Conservation (phyloP, 257 asterid genomes). For the Scutellaria baicalensis region DNA sequence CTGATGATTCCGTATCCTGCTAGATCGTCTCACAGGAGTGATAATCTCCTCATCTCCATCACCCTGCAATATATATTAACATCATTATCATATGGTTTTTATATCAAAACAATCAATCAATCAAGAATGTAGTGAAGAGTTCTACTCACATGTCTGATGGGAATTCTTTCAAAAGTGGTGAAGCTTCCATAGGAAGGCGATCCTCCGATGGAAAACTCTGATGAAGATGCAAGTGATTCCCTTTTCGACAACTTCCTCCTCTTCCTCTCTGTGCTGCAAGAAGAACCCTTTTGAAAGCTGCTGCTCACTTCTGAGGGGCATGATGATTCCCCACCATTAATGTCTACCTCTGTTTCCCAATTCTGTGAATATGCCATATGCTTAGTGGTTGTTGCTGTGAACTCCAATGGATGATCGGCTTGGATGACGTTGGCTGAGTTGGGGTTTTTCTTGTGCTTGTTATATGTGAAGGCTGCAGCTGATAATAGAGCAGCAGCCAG, state of each 20-base stretch:
- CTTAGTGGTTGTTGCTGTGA: background rate
- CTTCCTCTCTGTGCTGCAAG: constrained; percentile 30
- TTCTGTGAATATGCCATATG: constrained; percentile 24
- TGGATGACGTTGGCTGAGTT: background rate
- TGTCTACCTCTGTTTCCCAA: constrained; percentile 24
- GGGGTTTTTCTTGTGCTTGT: constrained; percentile 13
- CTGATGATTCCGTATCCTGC: constrained; percentile 60
- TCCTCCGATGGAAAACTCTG: constrained; percentile 32
- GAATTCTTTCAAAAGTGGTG: constrained; percentile 80
- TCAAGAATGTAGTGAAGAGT: background rate
- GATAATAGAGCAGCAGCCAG: constrained; percentile 26
- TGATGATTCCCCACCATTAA: constrained; percentile 20
- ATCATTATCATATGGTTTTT: background rate
- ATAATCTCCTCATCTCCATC: constrained; percentile 61
- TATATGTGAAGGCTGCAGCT: constrained; percentile 21
- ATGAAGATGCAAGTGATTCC: constrained; percentile 65
- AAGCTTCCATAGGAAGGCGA: constrained; percentile 89
- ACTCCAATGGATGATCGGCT: background rate
- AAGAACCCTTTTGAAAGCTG: constrained; percentile 45
- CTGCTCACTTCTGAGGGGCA: constrained; percentile 79
- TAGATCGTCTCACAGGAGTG: constrained; percentile 94
- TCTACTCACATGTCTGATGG: constrained; percentile 57
- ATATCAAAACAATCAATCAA: background rate
- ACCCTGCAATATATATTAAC: constrained; percentile 30
- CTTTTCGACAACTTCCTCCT: constrained; percentile 28